Evolutionary conservation across 108 stramenopile genomes (phyloP).

Genomic region (Cyclotella kingstonii): DNA sequence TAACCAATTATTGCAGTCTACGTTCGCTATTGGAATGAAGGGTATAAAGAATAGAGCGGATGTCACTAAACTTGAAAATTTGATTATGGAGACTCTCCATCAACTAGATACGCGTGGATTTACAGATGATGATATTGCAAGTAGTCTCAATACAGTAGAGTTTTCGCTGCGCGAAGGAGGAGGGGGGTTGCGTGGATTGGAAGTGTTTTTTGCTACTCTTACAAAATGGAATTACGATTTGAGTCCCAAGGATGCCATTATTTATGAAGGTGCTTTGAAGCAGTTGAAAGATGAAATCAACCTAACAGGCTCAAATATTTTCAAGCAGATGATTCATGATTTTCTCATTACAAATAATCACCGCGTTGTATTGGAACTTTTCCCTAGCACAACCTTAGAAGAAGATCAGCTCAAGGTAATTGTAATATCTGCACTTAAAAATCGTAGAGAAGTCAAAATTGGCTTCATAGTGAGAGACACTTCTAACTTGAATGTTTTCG

Average conservation of each 20-base stretch:
- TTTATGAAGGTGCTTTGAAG: constrained; percentile 68
- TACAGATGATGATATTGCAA: constrained; percentile 61
- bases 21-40: constrained; percentile 79
- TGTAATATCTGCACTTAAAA: background rate
- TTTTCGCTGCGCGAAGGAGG: constrained; percentile 79
- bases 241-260: constrained; percentile 59
- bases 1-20: constrained; percentile 61
- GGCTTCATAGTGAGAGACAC: too few relatives aligned
- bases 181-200: constrained; percentile 69
- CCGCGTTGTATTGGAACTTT: constrained; percentile 63
- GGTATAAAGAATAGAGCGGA: constrained; percentile 55
- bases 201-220: constrained; percentile 77
- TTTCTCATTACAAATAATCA: constrained; percentile 78
- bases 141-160: constrained; percentile 85
- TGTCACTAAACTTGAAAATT: constrained; percentile 47
- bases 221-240: constrained; percentile 86
- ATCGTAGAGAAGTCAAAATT: background rate
- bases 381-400: constrained; percentile 65
- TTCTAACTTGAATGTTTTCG: background rate
- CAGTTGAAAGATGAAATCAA: constrained; percentile 72
- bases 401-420: constrained; percentile 37
- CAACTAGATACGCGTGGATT: constrained; percentile 74
- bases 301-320: constrained; percentile 54
- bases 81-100: constrained; percentile 60
- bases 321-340: constrained; percentile 62